phyloP scores from a whole-genome alignment of 2,329 filamentous ascomycete species.

The Talaromyces sp. region DNA sequence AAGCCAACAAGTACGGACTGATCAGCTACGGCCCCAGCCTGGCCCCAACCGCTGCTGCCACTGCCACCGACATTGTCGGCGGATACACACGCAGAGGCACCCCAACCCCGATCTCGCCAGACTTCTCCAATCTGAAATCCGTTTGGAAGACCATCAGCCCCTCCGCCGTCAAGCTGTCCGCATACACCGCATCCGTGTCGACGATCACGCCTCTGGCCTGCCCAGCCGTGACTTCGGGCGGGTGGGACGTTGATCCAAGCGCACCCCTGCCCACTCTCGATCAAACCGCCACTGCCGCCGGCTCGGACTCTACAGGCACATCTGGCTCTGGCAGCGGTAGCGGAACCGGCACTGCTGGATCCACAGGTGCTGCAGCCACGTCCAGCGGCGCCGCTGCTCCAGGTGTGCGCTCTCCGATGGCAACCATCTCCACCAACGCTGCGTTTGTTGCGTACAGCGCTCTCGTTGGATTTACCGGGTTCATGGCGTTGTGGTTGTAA shows the following conservation, averaged over 20 bases:
- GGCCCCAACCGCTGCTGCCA: constrained; percentile 37
- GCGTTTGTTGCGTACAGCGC: constrained; percentile 1
- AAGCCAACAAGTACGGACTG: constrained; percentile 75
- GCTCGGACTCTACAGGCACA: constrained; percentile 2
- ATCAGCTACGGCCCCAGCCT: constrained; percentile 63
- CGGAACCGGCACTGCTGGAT: constrained; percentile 8
- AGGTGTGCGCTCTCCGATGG: constrained; percentile 2
- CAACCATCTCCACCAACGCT: neutral
- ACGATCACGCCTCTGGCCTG: constrained; percentile 61
- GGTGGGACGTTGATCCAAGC: constrained; percentile 69
- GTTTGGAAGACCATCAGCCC: constrained; percentile 71
- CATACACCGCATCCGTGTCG: constrained; percentile 60
- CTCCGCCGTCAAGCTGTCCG: constrained; percentile 58
- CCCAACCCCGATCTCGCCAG: constrained; percentile 66
- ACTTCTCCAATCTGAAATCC: constrained; percentile 70
- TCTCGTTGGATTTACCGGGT: constrained; percentile 9
- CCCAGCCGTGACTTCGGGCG: constrained; percentile 60
- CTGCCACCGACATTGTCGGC: constrained; percentile 53
- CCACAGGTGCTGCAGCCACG: constrained; percentile 7
- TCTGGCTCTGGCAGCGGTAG: neutral
- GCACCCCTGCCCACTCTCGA: constrained; percentile 65
- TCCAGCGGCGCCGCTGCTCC: constrained; percentile 8
- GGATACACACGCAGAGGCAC: constrained; percentile 67
- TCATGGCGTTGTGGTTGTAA: constrained; percentile 12
- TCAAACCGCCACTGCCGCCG: constrained; percentile 24